Percentiles rank a stretch among this genome's conserved stretches.
phyloP scores from a whole-genome alignment of 306 rosid genomes.

The Canavalia ensiformis region DNA sequence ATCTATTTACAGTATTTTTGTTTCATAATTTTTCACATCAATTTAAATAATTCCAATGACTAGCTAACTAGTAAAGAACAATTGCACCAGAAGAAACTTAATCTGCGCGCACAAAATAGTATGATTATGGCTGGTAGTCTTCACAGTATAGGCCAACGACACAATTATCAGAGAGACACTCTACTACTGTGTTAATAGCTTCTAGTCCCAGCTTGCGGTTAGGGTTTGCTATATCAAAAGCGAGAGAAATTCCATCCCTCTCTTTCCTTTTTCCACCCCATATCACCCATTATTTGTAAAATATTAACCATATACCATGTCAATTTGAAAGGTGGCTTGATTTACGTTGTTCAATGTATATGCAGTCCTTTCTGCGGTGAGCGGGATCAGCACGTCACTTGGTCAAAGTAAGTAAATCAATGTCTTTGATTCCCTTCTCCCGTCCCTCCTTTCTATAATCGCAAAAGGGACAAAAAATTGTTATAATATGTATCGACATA shows the following conservation, averaged over 20 bases:
- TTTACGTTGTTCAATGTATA: not conserved
- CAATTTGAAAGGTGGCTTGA: constrained; percentile 4
- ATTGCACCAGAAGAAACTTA: too few species aligned
- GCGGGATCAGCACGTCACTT: constrained; percentile 69
- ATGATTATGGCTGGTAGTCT: too few species aligned
- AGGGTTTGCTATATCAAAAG: too few species aligned
- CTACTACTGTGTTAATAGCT: too few species aligned
- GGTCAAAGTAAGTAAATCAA: constrained; percentile 60
- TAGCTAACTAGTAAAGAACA: not conserved
- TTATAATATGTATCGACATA: not conserved
- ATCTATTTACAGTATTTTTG: not conserved
- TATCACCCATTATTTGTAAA: too few species aligned
- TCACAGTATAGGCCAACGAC: too few species aligned
- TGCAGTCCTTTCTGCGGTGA: constrained; percentile 81
- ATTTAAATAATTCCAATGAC: not conserved
- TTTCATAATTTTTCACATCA: not conserved
- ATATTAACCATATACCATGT: not conserved
- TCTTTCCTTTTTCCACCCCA: too few species aligned
- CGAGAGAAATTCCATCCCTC: too few species aligned
- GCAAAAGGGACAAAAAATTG: not conserved
- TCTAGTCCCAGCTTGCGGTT: too few species aligned
- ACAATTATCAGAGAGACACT: too few species aligned
- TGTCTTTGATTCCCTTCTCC: not conserved
- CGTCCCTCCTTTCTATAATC: not conserved
- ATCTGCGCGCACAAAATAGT: too few species aligned